phyloP scores from a whole-genome alignment of 371 early-diverging fungal genomes.

The Blakeslea trispora region DNA sequence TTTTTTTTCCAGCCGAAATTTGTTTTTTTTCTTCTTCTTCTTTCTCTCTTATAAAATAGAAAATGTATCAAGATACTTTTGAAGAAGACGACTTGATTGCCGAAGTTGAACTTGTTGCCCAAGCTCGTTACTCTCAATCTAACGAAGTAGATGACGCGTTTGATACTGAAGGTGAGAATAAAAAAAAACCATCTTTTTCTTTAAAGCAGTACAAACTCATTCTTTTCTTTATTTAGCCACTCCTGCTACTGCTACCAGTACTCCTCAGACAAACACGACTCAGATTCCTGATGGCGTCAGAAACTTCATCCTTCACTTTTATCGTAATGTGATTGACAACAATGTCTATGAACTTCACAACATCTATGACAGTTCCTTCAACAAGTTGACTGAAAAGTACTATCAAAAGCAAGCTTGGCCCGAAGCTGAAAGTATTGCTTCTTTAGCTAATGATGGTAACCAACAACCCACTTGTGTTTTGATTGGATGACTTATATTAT shows the following conservation, averaged over 20 bases:
- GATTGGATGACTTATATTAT: background rate
- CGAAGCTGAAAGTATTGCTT: slow-evolving; percentile 81
- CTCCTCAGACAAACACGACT: slow-evolving; percentile 50
- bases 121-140: slow-evolving; percentile 45
- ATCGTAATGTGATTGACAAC: slow-evolving; percentile 76
- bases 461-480: background rate
- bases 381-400: slow-evolving; percentile 89
- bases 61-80: slow-evolving; percentile 69
- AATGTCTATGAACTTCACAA: slow-evolving; percentile 83
- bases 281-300: slow-evolving; percentile 83
- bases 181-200: too few species aligned
- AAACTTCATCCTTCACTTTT: slow-evolving; percentile 82
- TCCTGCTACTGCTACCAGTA: slow-evolving; percentile 21
- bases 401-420: slow-evolving; percentile 92
- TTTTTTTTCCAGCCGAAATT: too few species aligned
- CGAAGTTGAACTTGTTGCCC: slow-evolving; percentile 81
- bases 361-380: slow-evolving; percentile 91
- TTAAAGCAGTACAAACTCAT: too few species aligned
- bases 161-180: slow-evolving; percentile 52
- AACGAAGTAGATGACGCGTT: slow-evolving; percentile 60
- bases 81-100: slow-evolving; percentile 83
- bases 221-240: background rate
- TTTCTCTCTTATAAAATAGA: background rate
- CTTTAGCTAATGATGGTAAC: slow-evolving; percentile 84
- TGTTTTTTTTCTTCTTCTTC: slow-evolving; percentile 5